Base-by-base conservation (phyloP, 495 filamentous ascomycete species). In the Bombardia bombarda region DNA sequence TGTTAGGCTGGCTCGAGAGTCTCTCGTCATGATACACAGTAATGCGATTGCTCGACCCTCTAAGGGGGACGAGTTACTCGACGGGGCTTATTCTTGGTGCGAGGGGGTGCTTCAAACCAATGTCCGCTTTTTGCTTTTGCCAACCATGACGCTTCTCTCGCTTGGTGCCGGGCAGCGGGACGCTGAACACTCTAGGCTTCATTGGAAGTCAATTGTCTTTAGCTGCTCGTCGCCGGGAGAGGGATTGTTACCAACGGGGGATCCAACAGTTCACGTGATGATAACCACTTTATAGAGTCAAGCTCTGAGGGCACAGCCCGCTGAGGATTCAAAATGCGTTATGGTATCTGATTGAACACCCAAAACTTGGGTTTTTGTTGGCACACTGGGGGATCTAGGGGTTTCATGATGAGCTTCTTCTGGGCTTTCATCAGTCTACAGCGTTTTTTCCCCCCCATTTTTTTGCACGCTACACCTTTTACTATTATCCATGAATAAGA, bases 21-120 rank as follows among this genome's bases (percentile, higher is more conserved):
- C 74, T 37, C 90, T 95, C 86, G 90, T 96, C 90, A 80, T 72
- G 80, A 78, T 86, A 21, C 62, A 72, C 95, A 96, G 92, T 84
- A 79, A 98, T 96, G 90, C 90, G 92, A 96, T 96, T 95, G 87
- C 86, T 75, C 57, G 50, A 48, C 63, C 61, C 53, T 45, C 50
- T 54, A 54, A 51, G 58, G 51, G 69, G 77, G 1, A 58, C 61
- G 60, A 78, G 86, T 93, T 90, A 96, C 92, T 94, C 87, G 88
- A 98, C 95, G 92, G 92, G 92, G 92, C 92, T 95, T 87, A 98
- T 95, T 96, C 87, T 95, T 86, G 92, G 86, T 80, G 84, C 88
- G 89, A 95, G 90, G 85, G 82, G 85, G 58, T 19, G 67, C 55
- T 66, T 64, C 58, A 58, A 43, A 33, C 42, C 23, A 24, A 30